Percentiles rank a stretch among this genome's conserved stretches.
These are phyloP conservation scores for Heteromeles arbutifolia DNA, from an alignment of 306 rosid genomes.

Conservation along the genomic window DNA sequence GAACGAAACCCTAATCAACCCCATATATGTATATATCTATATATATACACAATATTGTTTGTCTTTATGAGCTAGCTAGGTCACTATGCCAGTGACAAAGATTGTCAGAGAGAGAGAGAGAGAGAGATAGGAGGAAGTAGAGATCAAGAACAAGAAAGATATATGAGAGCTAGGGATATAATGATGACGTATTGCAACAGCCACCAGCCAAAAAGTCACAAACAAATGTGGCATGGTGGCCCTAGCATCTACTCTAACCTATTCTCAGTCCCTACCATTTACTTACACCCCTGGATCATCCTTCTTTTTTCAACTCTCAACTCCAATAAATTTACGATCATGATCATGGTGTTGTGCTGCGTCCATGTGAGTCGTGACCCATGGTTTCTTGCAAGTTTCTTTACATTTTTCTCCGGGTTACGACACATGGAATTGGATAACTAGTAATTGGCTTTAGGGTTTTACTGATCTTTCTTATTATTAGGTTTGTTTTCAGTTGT, in stretches of 20 bases:
- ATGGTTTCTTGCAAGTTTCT: slow-evolving; percentile 21
- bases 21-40: no score
- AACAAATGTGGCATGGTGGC: slow-evolving; percentile 37
- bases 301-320: slow-evolving; percentile 1
- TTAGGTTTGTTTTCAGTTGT: slow-evolving; percentile 17
- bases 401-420: neutral
- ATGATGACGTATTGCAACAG: slow-evolving; percentile 65
- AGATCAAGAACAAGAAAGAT: neutral
- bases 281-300: slow-evolving; percentile 11
- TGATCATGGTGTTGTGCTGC: slow-evolving; percentile 12
- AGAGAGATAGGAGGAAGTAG: neutral
- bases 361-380: slow-evolving; percentile 19
- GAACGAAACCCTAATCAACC: slow-evolving; percentile 20
- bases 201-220: slow-evolving; percentile 32
- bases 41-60: neutral
- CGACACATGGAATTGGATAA: slow-evolving; percentile 1
- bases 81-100: slow-evolving; percentile 12
- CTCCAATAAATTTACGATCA: slow-evolving; percentile 31
- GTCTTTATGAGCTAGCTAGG: slow-evolving; percentile 13
- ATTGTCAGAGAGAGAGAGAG: neutral
- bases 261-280: slow-evolving; percentile 46
- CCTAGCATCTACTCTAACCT: slow-evolving; percentile 21
- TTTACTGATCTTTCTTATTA: neutral
- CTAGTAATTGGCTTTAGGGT: neutral
- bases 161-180: slow-evolving; percentile 9